Evolutionary conservation across 2,329 filamentous ascomycete species (phyloP).

Genomic region (Stemphylium beticola): DNA sequence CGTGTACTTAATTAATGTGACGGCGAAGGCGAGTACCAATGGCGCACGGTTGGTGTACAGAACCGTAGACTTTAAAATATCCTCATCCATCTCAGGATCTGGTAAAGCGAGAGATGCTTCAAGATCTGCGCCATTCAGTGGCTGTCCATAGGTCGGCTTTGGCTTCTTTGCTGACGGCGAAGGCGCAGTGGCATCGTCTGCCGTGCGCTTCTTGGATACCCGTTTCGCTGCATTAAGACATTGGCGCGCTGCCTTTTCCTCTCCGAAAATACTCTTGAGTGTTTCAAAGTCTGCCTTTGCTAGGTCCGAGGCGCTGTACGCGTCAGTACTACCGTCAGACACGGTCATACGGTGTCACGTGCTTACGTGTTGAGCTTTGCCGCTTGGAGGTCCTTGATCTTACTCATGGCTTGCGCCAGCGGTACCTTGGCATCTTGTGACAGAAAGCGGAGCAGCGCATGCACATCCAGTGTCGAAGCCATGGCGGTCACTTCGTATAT

Average conservation of each 20-base stretch:
- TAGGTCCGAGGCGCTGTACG: slow-evolving; percentile 53
- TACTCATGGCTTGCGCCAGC: slow-evolving; percentile 60
- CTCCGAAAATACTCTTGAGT: slow-evolving; percentile 54
- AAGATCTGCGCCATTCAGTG: slow-evolving; percentile 59
- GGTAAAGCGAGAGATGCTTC: slow-evolving; percentile 69
- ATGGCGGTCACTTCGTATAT: slow-evolving; percentile 19
- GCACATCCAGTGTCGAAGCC: slow-evolving; percentile 48
- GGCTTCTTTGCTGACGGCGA: slow-evolving; percentile 43
- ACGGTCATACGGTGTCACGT: slow-evolving; percentile 31
- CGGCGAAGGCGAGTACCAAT: slow-evolving; percentile 79
- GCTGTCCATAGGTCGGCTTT: slow-evolving; percentile 38
- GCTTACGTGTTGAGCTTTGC: slow-evolving; percentile 60
- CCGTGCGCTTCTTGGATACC: slow-evolving; percentile 61
- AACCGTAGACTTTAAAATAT: slow-evolving; percentile 62
- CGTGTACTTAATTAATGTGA: slow-evolving; percentile 75
- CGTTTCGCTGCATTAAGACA: slow-evolving; percentile 64
- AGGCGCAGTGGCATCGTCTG: slow-evolving; percentile 35
- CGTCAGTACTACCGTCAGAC: slow-evolving; percentile 14
- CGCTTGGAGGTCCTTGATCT: slow-evolving; percentile 61
- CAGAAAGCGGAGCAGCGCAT: slow-evolving; percentile 62
- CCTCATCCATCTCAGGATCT: slow-evolving; percentile 60
- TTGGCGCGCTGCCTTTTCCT: slow-evolving; percentile 64
- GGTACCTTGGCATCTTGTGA: slow-evolving; percentile 64
- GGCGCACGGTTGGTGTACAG: slow-evolving; percentile 82
- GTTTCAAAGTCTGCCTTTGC: slow-evolving; percentile 55